A percentile compares a stretch with the other conserved stretches of the same genome.
These are phyloP conservation scores for Lentithecium fluviatile DNA, from an alignment of 495 filamentous ascomycete species.

Conservation along the genomic window DNA sequence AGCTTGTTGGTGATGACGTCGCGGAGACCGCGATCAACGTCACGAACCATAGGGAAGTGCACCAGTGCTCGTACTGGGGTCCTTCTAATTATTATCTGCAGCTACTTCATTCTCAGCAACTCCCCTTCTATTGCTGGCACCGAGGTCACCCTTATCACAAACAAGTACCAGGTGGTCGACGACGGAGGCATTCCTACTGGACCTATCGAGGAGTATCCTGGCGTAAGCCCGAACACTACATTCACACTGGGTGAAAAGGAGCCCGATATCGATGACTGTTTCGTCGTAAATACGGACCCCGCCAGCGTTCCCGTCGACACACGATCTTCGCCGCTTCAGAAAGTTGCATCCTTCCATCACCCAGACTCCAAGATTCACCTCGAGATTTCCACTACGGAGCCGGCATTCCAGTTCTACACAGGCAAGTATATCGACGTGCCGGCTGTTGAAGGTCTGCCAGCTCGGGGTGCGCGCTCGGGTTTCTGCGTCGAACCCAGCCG, in stretches of 20 bases:
- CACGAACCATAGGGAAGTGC: conserved; percentile 85
- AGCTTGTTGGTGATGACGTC: conserved; percentile 67
- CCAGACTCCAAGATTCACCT: conserved; percentile 71
- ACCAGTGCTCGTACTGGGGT: neutral
- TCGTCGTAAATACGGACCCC: conserved; percentile 68
- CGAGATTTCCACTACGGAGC: conserved; percentile 84
- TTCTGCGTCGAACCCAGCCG: conserved; percentile 91
- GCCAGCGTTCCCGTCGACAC: conserved; percentile 73
- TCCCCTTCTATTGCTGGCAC: conserved; percentile 72
- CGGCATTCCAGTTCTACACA: conserved; percentile 95
- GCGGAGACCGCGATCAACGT: conserved; percentile 87
- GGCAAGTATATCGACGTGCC: conserved; percentile 81
- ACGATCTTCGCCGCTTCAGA: conserved; percentile 59
- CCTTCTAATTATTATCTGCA: conserved; percentile 40
- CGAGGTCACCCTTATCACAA: conserved; percentile 65
- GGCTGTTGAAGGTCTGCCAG: conserved; percentile 61
- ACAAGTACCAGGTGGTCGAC: conserved; percentile 73
- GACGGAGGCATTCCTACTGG: conserved; percentile 50
- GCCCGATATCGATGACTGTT: conserved; percentile 86
- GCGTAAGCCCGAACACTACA: conserved; percentile 59
- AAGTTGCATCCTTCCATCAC: conserved; percentile 67
- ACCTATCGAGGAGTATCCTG: conserved; percentile 51
- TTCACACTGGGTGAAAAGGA: conserved; percentile 67
- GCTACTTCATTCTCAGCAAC: conserved; percentile 86
- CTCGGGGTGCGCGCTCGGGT: conserved; percentile 63